Base-by-base conservation (phyloP, 2,329 filamentous ascomycete genomes). In the Cryphonectria radicalis region DNA sequence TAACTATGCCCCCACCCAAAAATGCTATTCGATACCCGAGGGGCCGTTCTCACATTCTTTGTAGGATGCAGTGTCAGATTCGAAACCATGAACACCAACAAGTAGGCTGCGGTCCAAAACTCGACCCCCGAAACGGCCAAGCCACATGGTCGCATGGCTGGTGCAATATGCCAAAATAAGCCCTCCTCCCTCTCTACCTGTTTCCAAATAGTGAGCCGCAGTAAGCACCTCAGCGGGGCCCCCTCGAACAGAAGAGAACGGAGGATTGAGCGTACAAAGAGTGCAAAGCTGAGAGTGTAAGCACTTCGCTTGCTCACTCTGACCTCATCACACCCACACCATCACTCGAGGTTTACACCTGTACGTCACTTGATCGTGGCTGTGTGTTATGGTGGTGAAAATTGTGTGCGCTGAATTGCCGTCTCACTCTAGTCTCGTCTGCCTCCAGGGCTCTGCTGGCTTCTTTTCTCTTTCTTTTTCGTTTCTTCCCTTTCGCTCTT, bases 131-230 rank as follows among this genome's bases (percentile, higher is more conserved):
- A n/a, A 19, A 6, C 25, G 55, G 25, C 55, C 55, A 59, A 40
- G 35, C 22, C 35, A 37, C 59, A 13, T 37, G 59, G 59, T 40
- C 59, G 59, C 59, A 62, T 59, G 25, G 8, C 55, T 19, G 55
- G 59, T 11, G 22, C 59, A n/a, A 8, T 3, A 40, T 62, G 32
- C 59, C 59, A 62, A 62, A 62, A 62, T 62, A 62, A 62, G 59
- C 59, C 59, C 22, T 22, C 6, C 7, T 22, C 6, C 7, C 59
- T 3, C 17, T 13, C 35, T 10, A 35, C 8, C 35, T 19, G 17
- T 40, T 62, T 13, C n/a, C 11, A n/a, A 40, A 35, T n/a, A 10
- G 1, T 11, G 1, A n/a, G 17, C 59, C 32, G 35, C 8, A 62
- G 35, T 62, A 62, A 62, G 59, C 35, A 40, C 2, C 35, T 4